Conservation (phyloP, 116 monocot genomes). For the Papilionanthe hybrid region DNA sequence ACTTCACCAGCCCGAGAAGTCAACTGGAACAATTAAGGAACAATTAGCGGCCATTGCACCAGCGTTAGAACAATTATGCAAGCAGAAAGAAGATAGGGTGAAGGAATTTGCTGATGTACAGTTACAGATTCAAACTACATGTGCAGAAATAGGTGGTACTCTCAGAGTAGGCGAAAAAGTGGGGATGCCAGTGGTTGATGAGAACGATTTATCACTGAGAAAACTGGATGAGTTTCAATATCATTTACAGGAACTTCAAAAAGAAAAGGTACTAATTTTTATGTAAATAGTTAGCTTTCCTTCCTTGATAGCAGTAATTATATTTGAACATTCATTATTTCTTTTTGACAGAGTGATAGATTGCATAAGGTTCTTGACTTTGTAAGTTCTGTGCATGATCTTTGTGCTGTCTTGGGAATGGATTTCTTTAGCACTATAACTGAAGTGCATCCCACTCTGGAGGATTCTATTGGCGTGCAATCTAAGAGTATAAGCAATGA, state of each 20-base stretch:
- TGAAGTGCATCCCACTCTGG: slow-evolving; percentile 87
- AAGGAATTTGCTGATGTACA: slow-evolving; percentile 71
- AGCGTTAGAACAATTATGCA: slow-evolving; percentile 54
- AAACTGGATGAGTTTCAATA: slow-evolving; percentile 64
- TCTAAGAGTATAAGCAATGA: slow-evolving; percentile 93
- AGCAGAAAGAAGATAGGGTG: slow-evolving; percentile 71
- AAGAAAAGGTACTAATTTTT: slow-evolving; percentile 72
- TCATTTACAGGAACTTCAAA: slow-evolving; percentile 75
- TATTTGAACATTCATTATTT: slow-evolving; percentile 7
- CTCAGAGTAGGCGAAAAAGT: slow-evolving; percentile 33
- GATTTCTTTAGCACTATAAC: slow-evolving; percentile 80
- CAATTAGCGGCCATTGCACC: slow-evolving; percentile 81
- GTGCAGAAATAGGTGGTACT: slow-evolving; percentile 62
- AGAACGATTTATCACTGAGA: slow-evolving; percentile 71
- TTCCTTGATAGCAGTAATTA: neutral
- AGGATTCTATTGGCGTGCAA: slow-evolving; percentile 63
- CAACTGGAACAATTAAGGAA: slow-evolving; percentile 81
- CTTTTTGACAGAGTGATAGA: slow-evolving; percentile 66
- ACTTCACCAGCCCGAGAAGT: slow-evolving; percentile 62
- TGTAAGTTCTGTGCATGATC: slow-evolving; percentile 77
- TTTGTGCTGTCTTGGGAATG: slow-evolving; percentile 88
- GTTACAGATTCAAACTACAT: slow-evolving; percentile 67
- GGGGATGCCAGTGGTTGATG: slow-evolving; percentile 41
- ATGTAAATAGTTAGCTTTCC: neutral
- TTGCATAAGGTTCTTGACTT: slow-evolving; percentile 73